phyloP scores from a whole-genome alignment of 2,329 filamentous ascomycete species.

The Colletotrichum magnum region DNA sequence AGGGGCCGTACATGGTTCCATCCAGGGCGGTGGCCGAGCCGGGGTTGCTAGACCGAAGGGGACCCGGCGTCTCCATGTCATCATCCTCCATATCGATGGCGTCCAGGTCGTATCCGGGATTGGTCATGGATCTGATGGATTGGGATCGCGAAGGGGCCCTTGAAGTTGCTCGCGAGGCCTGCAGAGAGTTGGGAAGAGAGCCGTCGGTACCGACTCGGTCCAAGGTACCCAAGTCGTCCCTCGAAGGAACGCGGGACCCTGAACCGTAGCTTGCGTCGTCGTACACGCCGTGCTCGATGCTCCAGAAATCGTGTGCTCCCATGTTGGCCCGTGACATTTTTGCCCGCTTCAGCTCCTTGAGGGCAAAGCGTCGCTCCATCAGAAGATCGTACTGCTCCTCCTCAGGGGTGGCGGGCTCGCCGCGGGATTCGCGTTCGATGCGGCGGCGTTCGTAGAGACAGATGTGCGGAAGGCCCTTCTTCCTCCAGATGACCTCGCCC shows the following conservation, averaged over 20 bases:
- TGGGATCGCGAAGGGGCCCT: slow-evolving; percentile 62
- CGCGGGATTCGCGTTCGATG: slow-evolving; percentile 79
- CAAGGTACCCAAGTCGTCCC: slow-evolving; percentile 55
- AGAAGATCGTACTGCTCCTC: slow-evolving; percentile 73
- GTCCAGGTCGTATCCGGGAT: slow-evolving; percentile 32
- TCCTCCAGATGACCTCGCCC: slow-evolving; percentile 95
- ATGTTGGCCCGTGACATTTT: slow-evolving; percentile 64
- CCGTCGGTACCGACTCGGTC: slow-evolving; percentile 48
- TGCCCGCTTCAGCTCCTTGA: slow-evolving; percentile 71
- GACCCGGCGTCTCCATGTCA: slow-evolving; percentile 68
- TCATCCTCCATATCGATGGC: slow-evolving; percentile 57
- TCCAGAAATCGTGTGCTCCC: slow-evolving; percentile 81
- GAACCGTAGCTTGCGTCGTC: slow-evolving; percentile 63
- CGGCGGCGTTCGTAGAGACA: slow-evolving; percentile 86
- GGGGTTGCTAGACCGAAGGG: slow-evolving; percentile 63
- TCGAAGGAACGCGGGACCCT: slow-evolving; percentile 59
- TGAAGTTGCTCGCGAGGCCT: slow-evolving; percentile 58
- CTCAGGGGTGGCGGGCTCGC: slow-evolving; percentile 70
- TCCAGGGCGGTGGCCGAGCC: slow-evolving; percentile 75
- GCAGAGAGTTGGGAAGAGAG: slow-evolving; percentile 57
- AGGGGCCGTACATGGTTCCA: slow-evolving; percentile 83
- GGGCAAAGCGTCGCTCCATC: slow-evolving; percentile 70
- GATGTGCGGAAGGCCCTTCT: slow-evolving; percentile 87
- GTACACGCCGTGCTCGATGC: slow-evolving; percentile 81
- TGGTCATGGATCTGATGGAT: slow-evolving; percentile 59